Evolutionary conservation across 2,329 filamentous ascomycete species (phyloP), one percentile per base, ranked within the genome.

Genomic region (Didymellaceae sp.): DNA sequence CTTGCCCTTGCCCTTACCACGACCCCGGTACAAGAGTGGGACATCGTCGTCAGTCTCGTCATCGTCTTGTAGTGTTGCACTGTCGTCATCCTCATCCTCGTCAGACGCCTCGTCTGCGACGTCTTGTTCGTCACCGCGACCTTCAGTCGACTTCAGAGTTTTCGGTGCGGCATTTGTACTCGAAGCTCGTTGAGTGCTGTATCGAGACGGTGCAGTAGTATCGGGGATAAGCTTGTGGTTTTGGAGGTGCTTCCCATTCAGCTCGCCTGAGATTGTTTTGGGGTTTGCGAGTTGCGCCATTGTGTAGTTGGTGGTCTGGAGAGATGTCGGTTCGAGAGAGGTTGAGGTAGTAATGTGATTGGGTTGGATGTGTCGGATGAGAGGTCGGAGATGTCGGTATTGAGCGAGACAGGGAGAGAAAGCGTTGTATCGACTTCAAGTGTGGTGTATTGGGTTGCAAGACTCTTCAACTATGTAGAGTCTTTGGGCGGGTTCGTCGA

Each of bases 401-500:
- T 37, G 49, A 32, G 48, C 21, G 39, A 48, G 47, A 47, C 41
- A 42, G 51, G 54, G 18, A 11, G 42, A 41, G 31, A 58, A 56
- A 67, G 66, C 58, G 66, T 62, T 59, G 45, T 55, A 50, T 62
- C 42, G 61, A 59, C 55, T 62, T 32, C 26, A 42, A 46, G 42
- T 65, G 49, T 68, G 63, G 56, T 72, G 67, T 71, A 65, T 56
- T 72, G 55, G 62, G 52, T 59, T 59, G 56, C 49, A 63, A 59
- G 68, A 55, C 70, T 65, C 63, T 63, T 63, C 40, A 70, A 70
- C 67, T 72, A 71, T 72, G 70, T 62, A 55, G 64, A 63, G 65
- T 64, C 62, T 51, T 60, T 55, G 50, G n/a, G 52, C 39, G 55
- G 50, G 58, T 61, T 54, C 65, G 71, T 72, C 71, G 71, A 62